A percentile compares a stretch with the other conserved stretches of the same genome.
These are phyloP conservation scores for Bretziella fagacearum DNA, from an alignment of 2,329 filamentous ascomycete species.

Conservation along the genomic window DNA sequence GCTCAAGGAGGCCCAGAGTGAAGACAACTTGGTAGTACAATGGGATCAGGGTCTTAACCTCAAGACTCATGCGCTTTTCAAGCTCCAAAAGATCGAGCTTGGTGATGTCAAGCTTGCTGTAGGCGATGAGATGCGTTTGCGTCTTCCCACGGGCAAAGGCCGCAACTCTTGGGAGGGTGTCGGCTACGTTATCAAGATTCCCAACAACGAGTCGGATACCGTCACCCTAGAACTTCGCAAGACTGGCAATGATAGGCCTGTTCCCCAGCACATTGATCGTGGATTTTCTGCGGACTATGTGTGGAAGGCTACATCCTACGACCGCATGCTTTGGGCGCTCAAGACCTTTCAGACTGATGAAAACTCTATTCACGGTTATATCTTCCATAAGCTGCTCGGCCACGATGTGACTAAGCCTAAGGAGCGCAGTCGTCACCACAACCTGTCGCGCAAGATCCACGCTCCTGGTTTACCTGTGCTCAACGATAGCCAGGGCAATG, in stretches of 20 bases:
- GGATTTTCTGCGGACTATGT: slow-evolving; percentile 98
- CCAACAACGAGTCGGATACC: slow-evolving; percentile 96
- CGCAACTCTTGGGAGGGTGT: slow-evolving; percentile 91
- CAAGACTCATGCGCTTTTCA: slow-evolving; percentile 90
- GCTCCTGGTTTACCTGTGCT: slow-evolving; percentile 86
- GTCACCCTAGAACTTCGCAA: slow-evolving; percentile 89
- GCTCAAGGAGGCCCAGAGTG: slow-evolving; percentile 92
- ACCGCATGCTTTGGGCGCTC: slow-evolving; percentile 98
- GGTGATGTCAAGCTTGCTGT: slow-evolving; percentile 96
- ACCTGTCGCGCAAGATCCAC: slow-evolving; percentile 91
- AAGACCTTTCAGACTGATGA: slow-evolving; percentile 97
- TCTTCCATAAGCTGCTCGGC: slow-evolving; percentile 90
- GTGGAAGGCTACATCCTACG: slow-evolving; percentile 98
- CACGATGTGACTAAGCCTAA: slow-evolving; percentile 90
- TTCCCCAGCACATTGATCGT: slow-evolving; percentile 89
- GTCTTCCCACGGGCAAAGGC: slow-evolving; percentile 77
- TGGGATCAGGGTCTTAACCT: slow-evolving; percentile 96
- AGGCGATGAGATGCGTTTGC: slow-evolving; percentile 93
- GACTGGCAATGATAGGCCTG: slow-evolving; percentile 87
- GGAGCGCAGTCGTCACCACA: slow-evolving; percentile 46
- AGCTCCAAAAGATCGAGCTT: slow-evolving; percentile 89
- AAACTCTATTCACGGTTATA: slow-evolving; percentile 95
- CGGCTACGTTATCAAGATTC: slow-evolving; percentile 97
- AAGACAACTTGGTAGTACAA: slow-evolving; percentile 82
- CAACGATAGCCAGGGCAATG: slow-evolving; percentile 88